phyloP scores from a whole-genome alignment of 129 eudicot genomes.

The Centaurea solstitialis region DNA sequence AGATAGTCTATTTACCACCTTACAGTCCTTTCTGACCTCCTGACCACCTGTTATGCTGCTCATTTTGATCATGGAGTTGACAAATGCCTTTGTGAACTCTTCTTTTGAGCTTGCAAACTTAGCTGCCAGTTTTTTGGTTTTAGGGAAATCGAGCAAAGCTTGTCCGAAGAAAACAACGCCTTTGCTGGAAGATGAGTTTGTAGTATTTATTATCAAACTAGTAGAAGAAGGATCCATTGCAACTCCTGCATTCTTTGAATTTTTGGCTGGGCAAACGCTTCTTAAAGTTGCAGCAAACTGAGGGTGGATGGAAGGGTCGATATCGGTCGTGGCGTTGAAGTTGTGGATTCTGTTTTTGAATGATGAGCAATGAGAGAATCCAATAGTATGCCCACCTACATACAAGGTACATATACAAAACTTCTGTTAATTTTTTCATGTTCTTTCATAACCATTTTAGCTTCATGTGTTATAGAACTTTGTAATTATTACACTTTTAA shows the following conservation, averaged over 20 bases:
- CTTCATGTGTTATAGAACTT: constrained; percentile 6
- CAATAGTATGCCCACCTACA: constrained; percentile 85
- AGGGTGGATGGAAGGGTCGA: constrained; percentile 69
- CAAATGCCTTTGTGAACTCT: constrained; percentile 64
- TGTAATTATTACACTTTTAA: neutral
- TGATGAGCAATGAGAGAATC: constrained; percentile 87
- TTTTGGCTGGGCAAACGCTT: constrained; percentile 50
- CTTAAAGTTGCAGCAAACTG: constrained; percentile 61
- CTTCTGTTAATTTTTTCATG: constrained; percentile 14
- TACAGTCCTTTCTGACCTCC: constrained; percentile 77
- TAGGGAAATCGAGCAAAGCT: constrained; percentile 64
- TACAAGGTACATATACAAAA: neutral
- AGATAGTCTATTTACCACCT: constrained; percentile 51
- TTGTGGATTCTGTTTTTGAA: constrained; percentile 67
- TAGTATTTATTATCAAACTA: constrained; percentile 71
- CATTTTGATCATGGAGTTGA: constrained; percentile 86
- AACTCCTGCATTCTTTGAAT: constrained; percentile 65
- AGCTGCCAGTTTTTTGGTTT: constrained; percentile 54
- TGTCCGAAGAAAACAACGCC: constrained; percentile 69
- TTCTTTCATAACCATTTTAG: neutral
- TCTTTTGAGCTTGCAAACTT: constrained; percentile 60
- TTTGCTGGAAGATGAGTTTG: constrained; percentile 65
- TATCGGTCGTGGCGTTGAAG: constrained; percentile 63
- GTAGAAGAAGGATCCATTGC: constrained; percentile 78
- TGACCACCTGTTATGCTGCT: constrained; percentile 86